A percentile compares a stretch with the other conserved stretches of the same genome.
These are phyloP conservation scores for Massariosphaeria phaeospora DNA, from an alignment of 495 filamentous ascomycete species.

Conservation along the genomic window DNA sequence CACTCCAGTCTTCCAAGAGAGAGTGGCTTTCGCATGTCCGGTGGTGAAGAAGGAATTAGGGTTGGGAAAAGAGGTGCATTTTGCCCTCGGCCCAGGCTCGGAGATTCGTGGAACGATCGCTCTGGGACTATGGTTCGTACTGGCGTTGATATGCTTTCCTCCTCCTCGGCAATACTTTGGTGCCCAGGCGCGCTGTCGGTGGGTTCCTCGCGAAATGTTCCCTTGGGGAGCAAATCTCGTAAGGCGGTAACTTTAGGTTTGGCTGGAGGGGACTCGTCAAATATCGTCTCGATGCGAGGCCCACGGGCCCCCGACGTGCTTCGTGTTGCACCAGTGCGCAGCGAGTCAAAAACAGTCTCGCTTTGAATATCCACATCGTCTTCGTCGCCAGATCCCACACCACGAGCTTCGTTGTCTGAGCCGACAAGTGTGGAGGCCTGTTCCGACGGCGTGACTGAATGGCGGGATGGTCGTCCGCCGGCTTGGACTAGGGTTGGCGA, in stretches of 20 bases:
- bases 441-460: constrained; percentile 54
- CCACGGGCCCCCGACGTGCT: constrained; percentile 50
- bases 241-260: constrained; percentile 58
- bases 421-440: constrained; percentile 75
- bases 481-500: constrained; percentile 38
- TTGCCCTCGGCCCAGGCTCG: constrained; percentile 18
- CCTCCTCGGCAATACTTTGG: constrained; percentile 60
- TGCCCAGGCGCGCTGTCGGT: constrained; percentile 37
- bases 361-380: constrained; percentile 82
- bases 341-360: constrained; percentile 87
- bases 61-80: constrained; percentile 23
- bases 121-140: constrained; percentile 37
- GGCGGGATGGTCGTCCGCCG: constrained; percentile 30
- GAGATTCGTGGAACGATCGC: constrained; percentile 22
- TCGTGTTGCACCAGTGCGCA: constrained; percentile 73
- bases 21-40: constrained; percentile 30
- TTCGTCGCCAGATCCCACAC: constrained; percentile 71
- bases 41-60: constrained; percentile 27
- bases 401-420: constrained; percentile 74
- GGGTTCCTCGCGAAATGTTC: constrained; percentile 42
- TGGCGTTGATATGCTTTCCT: constrained; percentile 57
- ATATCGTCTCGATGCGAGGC: constrained; percentile 76
- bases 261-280: constrained; percentile 66
- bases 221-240: constrained; percentile 47
- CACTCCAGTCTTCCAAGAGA: constrained; percentile 32